Evolutionary conservation across 768 basidiomycete genomes (phyloP).

Genomic region (Stropharia rugosoannulata): DNA sequence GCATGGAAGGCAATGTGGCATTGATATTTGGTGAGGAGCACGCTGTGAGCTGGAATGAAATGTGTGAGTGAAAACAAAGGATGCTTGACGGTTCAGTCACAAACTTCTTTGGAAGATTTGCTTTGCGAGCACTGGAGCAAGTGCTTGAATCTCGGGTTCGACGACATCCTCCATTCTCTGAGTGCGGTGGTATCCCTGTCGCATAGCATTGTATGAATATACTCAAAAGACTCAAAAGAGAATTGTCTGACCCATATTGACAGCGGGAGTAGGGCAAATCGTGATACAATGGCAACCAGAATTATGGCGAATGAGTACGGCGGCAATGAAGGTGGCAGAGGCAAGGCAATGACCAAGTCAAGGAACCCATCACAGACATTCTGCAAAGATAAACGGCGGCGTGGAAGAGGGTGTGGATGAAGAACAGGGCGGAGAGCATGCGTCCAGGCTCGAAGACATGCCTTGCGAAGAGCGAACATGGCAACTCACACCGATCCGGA

Average conservation of each 20-base stretch:
- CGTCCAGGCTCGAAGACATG: slow-evolving; percentile 22
- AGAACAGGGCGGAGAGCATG: slow-evolving; percentile 12
- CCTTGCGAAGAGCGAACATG: slow-evolving; percentile 34
- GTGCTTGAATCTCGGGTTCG: slow-evolving; percentile 51
- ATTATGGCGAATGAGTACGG: slow-evolving; percentile 78
- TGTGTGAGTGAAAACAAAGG: background rate
- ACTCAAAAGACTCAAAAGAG: slow-evolving; percentile 1
- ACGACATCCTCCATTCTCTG: slow-evolving; percentile 61
- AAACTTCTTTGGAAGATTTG: slow-evolving; percentile 48
- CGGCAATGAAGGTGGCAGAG: slow-evolving; percentile 65
- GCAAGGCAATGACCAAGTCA: slow-evolving; percentile 75
- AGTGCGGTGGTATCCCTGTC: slow-evolving; percentile 60
- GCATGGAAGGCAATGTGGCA: slow-evolving; percentile 59
- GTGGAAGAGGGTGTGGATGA: slow-evolving; percentile 9
- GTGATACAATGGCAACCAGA: slow-evolving; percentile 57
- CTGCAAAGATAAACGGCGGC: slow-evolving; percentile 37
- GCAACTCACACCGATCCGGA: background rate
- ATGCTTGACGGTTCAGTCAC: slow-evolving; percentile 13
- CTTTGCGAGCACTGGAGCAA: slow-evolving; percentile 43
- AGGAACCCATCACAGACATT: slow-evolving; percentile 64
- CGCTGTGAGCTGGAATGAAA: slow-evolving; percentile 45
- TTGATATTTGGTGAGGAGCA: slow-evolving; percentile 57
- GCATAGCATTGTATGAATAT: slow-evolving; percentile 8
- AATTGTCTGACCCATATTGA: slow-evolving; percentile 67
- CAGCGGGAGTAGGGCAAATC: slow-evolving; percentile 65